These are phyloP conservation scores for Aspergillus calidoustus DNA, from an alignment of 2,329 filamentous ascomycete genomes.

Conservation along the genomic window DNA sequence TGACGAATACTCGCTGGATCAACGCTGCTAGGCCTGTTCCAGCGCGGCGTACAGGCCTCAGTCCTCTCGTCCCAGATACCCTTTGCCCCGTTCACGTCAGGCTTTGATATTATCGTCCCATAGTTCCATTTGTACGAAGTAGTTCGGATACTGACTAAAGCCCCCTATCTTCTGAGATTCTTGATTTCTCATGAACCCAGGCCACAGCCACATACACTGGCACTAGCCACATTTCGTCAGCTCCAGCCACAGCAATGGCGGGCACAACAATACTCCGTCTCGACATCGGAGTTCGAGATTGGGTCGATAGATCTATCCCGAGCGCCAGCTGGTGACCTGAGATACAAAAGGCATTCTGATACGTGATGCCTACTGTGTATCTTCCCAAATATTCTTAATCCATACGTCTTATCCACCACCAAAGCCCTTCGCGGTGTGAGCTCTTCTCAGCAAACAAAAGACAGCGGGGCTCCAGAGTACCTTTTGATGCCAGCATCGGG, in stretches of 20 bases:
- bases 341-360: background rate
- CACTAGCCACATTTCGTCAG: constrained; percentile 17
- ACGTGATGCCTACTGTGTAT: constrained; percentile 7
- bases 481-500: constrained; percentile 7
- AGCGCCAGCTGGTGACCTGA: background rate
- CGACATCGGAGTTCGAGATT: background rate
- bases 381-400: background rate
- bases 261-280: background rate
- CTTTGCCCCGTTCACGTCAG: background rate
- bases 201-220: constrained; percentile 6
- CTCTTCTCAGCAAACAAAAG: background rate
- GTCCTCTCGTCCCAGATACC: background rate
- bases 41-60: background rate
- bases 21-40: background rate
- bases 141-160: background rate
- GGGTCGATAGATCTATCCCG: constrained; percentile 6
- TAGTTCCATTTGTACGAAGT: background rate
- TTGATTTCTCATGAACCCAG: background rate
- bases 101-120: background rate
- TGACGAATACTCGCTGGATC: background rate
- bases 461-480: constrained; percentile 11
- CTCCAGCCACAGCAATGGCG: constrained; percentile 16
- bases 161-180: background rate
- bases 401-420: background rate
- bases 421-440: background rate